Base-by-base conservation (phyloP, 164 flowering plant genomes). In the Chimonanthus salicifolius region DNA sequence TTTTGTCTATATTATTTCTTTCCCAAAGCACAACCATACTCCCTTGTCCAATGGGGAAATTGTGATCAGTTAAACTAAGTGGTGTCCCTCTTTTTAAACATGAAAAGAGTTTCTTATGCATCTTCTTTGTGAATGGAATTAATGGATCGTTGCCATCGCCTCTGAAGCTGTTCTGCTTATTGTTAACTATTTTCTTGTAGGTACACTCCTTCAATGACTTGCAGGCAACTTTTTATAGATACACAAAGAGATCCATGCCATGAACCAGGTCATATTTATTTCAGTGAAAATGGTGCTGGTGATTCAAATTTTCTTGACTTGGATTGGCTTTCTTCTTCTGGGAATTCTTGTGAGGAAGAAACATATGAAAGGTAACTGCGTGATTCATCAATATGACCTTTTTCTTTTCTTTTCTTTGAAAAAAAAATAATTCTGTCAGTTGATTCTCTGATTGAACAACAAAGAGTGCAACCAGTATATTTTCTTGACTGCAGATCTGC, bases 331-430 rank as follows among this genome's bases (percentile, higher is more conserved):
- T 93, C 98, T 78, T 93, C 99, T 64, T 87, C 98, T 47, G 98
- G 89, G 68, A 92, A 88, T 82, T 95, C 99, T n/a, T 90, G 88
- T 74, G 98, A 93, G 77, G 99, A 92, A 72, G 99, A 93, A 58
- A 67, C 76, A 21, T 86, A 71, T 74, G 97, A 89, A 47, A 89
- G 97, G 99, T 93, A 85, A 54, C 58, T 78, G 9, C 21, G 4
- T 68, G n/a, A 15, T 58, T 72, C 18, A 51, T 11, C 4, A 47
- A 4, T 9, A 60, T n/a, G 18, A 44, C 70, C 9, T 47, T 21
- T 67, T 16, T 13, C 20, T 18, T 48, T 6, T 67, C 47, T 46
- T 48, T 46, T 11, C 18, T 11, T 63, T 63, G 3, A 20, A 10
- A 33, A 63, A 20, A 20, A 63, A 7, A 6, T 44, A 63, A 18